Percentiles rank a stretch among this genome's conserved stretches.
phyloP scores from a whole-genome alignment of 345 rosid species.

The Cardiospermum halicacabum region DNA sequence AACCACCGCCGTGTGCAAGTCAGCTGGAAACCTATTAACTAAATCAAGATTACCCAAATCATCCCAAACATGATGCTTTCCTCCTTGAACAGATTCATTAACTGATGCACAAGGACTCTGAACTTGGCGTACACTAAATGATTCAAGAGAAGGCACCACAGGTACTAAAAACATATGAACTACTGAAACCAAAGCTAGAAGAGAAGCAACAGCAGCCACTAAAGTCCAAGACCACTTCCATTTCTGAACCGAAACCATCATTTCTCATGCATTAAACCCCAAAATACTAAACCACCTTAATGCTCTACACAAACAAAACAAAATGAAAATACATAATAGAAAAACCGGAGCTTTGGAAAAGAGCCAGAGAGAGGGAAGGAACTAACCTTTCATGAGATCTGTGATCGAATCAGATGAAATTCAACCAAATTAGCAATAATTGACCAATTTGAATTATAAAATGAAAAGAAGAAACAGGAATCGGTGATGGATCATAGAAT shows the following conservation, averaged over 20 bases:
- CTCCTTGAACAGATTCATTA: slow-evolving; percentile 40
- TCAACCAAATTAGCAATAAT: not conserved
- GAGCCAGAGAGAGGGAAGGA: not conserved
- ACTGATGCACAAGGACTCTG: slow-evolving; percentile 36
- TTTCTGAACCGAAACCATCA: slow-evolving; percentile 52
- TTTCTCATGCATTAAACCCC: slow-evolving; percentile 11
- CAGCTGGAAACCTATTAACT: slow-evolving; percentile 63
- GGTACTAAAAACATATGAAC: slow-evolving; percentile 76
- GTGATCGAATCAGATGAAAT: not conserved
- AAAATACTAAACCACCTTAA: slow-evolving; percentile 3
- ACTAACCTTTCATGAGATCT: slow-evolving; percentile 17
- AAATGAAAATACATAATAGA: no score
- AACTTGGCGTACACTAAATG: slow-evolving; percentile 39
- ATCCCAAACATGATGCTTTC: slow-evolving; percentile 14
- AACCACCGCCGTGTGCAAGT: slow-evolving; percentile 59
- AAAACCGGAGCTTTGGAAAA: not conserved
- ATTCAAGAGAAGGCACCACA: slow-evolving; percentile 62
- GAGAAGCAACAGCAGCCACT: slow-evolving; percentile 53
- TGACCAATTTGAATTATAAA: not conserved
- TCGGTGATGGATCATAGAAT: not conserved
- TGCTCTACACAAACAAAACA: not conserved
- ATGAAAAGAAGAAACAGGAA: no score
- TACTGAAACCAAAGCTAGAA: slow-evolving; percentile 51
- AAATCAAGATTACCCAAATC: slow-evolving; percentile 32
- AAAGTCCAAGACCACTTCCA: slow-evolving; percentile 70